Base-by-base conservation (phyloP, 139 green algal genomes). In the Picochlorum sp. region DNA sequence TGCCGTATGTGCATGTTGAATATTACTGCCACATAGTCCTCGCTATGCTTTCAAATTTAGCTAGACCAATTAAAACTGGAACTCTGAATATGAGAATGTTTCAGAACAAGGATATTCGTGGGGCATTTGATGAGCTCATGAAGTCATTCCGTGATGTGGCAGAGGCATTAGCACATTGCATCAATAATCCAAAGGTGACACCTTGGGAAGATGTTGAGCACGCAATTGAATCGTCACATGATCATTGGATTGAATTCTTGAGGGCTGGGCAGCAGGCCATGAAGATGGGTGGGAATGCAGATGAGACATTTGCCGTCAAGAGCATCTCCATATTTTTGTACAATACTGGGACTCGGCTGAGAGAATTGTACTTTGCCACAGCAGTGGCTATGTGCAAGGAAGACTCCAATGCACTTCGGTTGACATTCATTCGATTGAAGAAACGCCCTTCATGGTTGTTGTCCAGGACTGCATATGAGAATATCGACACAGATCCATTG, bases 301-400 rank as follows among this genome's bases (percentile, higher is more conserved):
- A 54, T 26, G 47, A 54, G 15, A 24, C 18, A 20, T 54, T 54
- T 20, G 47, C 47, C 6, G 18, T 54, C 6, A 20, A 21, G n/a
- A 21, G 18, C n/a, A 54, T 54, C 47, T 54, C 47, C n/a, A 54
- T 54, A 6, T 54, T 54, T 21, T 54, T 54, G n/a, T 54, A 26
- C 47, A 54, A 54, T 21, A 54, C 15, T 20, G 47, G 47, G 11
- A 26, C 47, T 54, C 16, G 15, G 6, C 18, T 54, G 9, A 18
- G 47, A 54, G 47, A 54, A 54, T 20, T 54, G 6, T 54, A 26
- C n/a, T 54, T 54, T 21, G n/a, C 18, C 2, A 26, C 47, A 21
- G 16, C 47, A 54, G n/a, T 54, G 4, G 47, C 47, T 54, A 20
- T 54, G 16, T 54, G n/a, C 47, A 54, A 54, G 13, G 47, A 54